These are phyloP conservation scores for Eucalyptus guilfoylei DNA, from an alignment of 345 rosid genomes.

Conservation along the genomic window DNA sequence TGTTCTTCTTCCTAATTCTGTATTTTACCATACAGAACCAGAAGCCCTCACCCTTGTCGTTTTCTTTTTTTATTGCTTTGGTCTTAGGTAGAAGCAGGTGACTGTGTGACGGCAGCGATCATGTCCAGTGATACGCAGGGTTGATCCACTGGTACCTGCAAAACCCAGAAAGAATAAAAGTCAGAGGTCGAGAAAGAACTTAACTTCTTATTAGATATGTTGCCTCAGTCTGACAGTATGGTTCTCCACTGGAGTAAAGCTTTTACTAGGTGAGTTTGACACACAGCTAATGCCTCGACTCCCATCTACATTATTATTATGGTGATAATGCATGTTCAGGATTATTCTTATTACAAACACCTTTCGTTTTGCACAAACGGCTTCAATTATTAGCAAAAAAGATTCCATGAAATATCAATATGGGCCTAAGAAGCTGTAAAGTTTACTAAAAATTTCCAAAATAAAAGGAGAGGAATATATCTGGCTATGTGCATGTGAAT, in stretches of 20 bases:
- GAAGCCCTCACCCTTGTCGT: neutral
- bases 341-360: neutral
- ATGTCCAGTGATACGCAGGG: conserved; percentile 77
- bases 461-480: neutral
- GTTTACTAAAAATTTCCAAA: neutral
- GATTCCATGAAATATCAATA: neutral
- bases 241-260: neutral
- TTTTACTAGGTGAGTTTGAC: neutral
- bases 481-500: neutral
- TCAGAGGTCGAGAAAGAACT: neutral
- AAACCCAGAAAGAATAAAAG: neutral
- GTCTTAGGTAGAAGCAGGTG: conserved; percentile 13
- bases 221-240: neutral
- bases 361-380: neutral
- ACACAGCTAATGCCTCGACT: neutral
- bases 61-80: neutral
- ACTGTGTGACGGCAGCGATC: conserved; percentile 57
- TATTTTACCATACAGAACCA: neutral
- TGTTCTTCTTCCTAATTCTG: neutral
- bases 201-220: neutral
- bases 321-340: neutral
- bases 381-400: neutral
- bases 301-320: neutral
- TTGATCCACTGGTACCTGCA: conserved; percentile 88
- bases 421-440: neutral